phyloP scores from a whole-genome alignment of 768 basidiomycete genomes.

The Suillus subalutaceus region DNA sequence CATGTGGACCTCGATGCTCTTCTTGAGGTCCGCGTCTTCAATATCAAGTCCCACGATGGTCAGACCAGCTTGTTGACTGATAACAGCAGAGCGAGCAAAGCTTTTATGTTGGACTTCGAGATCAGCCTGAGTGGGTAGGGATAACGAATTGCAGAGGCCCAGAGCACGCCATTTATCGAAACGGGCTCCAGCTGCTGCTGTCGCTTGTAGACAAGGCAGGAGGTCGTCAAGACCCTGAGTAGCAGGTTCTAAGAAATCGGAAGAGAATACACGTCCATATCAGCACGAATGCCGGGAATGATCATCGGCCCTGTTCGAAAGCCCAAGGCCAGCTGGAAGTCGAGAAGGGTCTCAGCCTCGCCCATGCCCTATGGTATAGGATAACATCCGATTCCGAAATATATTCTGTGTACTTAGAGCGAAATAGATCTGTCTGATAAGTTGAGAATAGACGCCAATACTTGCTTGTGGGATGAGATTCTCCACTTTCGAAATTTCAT shows the following conservation, averaged over 20 bases:
- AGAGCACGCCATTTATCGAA: slow-evolving; percentile 58
- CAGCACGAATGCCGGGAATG: slow-evolving; percentile 52
- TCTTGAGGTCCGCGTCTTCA: slow-evolving; percentile 46
- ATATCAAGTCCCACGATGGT: slow-evolving; percentile 57
- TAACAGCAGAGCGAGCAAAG: slow-evolving; percentile 49
- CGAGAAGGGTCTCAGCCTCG: slow-evolving; percentile 41
- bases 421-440: slow-evolving; percentile 6
- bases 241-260: slow-evolving; percentile 49
- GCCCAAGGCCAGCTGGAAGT: slow-evolving; percentile 49
- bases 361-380: slow-evolving; percentile 38
- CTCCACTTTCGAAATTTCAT: slow-evolving; percentile 35
- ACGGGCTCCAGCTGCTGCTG: slow-evolving; percentile 46
- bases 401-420: slow-evolving; percentile 35
- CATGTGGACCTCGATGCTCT: slow-evolving; percentile 50
- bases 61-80: slow-evolving; percentile 53
- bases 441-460: background rate
- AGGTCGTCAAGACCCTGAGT: slow-evolving; percentile 54
- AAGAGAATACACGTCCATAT: slow-evolving; percentile 50
- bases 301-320: slow-evolving; percentile 43
- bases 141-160: slow-evolving; percentile 45
- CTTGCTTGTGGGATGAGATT: slow-evolving; percentile 43
- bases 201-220: slow-evolving; percentile 43
- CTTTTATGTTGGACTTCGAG: slow-evolving; percentile 51
- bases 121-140: slow-evolving; percentile 43
- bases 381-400: slow-evolving; percentile 50